Evolutionary conservation across 345 rosid genomes (phyloP), one percentile per base, ranked within the genome.

Genomic region (Excoecaria cochinchinensis): DNA sequence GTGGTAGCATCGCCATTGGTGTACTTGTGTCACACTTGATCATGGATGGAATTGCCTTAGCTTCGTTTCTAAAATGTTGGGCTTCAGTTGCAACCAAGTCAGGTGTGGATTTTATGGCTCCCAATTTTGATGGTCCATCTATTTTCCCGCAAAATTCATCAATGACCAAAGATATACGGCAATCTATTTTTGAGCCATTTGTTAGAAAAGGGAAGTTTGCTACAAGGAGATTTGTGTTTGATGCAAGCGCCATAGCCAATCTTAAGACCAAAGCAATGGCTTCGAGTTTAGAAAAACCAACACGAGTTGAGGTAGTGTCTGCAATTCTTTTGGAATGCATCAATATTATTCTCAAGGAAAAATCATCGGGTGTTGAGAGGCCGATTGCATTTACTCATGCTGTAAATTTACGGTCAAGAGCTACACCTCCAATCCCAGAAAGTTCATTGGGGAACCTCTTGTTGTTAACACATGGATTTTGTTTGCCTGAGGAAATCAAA

Each of bases 281-380:
- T 67, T 64, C 69, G 25, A 75, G 59, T 8, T 82, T 85, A 57
- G 72, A 47, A 47, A 80, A 83, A n/a, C 89, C 89, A 0, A 84
- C 89, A 3, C 71, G 89, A 42, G 81, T 86, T 3, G 91, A 89
- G 67, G 86, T 79, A 12, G 86, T 87, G 12, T 76, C 88, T 25
- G 88, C 90, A 67, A 71, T 87, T 44, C 80, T 87, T 19, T 75
- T 84, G 81, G 81, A 77, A 82, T 46, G 74, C 17, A 79, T 81
- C n/a, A 80, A 80, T 77, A 64, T 76, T 38, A 81, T 25, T 77
- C 4, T 74, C 74, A 81, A 81, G 69, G 67, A 69, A 6, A 83
- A 59, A 19, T 53, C 9, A 46, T 71, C 75, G 0, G 60, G 75
- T 40, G 38, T n/a, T 44, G 61, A 57, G 7, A 86, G 76, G 71